Conservation (phyloP, 1,284 basidiomycete species). For the Ceratobasidium sp. region DNA sequence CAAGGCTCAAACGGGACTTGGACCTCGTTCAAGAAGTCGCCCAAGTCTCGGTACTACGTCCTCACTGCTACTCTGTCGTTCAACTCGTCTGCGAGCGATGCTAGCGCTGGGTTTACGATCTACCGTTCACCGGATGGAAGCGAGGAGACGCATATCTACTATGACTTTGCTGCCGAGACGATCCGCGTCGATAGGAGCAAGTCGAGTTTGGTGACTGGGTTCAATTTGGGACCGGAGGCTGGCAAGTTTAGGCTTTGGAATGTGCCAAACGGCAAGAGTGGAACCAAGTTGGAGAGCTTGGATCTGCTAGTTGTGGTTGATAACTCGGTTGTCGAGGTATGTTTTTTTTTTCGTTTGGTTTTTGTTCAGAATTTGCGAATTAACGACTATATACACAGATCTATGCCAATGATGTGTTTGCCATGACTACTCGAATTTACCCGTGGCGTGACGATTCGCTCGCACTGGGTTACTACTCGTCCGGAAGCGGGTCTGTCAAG, state of each 20-base stretch:
- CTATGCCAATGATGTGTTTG: slow-evolving; percentile 33
- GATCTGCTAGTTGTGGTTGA: slow-evolving; percentile 19
- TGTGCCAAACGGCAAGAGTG: background rate
- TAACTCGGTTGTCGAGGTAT: slow-evolving; percentile 34
- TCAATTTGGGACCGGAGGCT: slow-evolving; percentile 11
- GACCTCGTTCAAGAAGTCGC: slow-evolving; percentile 8
- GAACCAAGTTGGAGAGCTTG: slow-evolving; percentile 13
- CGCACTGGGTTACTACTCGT: slow-evolving; percentile 27
- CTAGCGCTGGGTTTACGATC: slow-evolving; percentile 29
- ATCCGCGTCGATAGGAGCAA: slow-evolving; percentile 27
- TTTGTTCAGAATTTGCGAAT: background rate
- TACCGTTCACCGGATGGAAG: slow-evolving; percentile 24
- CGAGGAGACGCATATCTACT: slow-evolving; percentile 26
- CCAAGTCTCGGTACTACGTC: slow-evolving; percentile 24
- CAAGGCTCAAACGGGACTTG: background rate
- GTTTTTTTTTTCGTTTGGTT: background rate
- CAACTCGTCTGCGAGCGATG: slow-evolving; percentile 10
- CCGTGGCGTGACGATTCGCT: slow-evolving; percentile 33
- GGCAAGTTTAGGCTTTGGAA: slow-evolving; percentile 32
- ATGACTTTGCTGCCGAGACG: slow-evolving; percentile 32
- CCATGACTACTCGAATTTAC: slow-evolving; percentile 30
- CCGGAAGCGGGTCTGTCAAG: slow-evolving; percentile 19
- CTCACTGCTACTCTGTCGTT: slow-evolving; percentile 21
- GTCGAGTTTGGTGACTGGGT: slow-evolving; percentile 34
- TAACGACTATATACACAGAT: background rate